phyloP scores from a whole-genome alignment of 2,329 filamentous ascomycete genomes.

The Penicillium hesseltinei region DNA sequence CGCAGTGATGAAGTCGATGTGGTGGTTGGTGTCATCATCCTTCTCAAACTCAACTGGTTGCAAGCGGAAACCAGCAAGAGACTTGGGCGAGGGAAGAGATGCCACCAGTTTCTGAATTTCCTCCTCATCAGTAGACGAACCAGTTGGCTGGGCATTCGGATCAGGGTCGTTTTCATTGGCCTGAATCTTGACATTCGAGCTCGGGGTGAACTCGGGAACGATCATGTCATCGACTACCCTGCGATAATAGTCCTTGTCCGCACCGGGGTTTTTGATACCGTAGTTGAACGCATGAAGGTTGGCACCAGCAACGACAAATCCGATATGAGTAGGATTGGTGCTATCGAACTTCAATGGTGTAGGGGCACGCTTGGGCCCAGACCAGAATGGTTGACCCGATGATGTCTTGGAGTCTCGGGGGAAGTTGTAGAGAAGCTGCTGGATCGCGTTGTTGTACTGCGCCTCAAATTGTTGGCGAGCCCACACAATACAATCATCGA shows the following conservation, averaged over 20 bases:
- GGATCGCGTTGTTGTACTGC: slow-evolving; percentile 94
- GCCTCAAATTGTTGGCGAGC: slow-evolving; percentile 90
- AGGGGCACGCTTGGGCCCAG: slow-evolving; percentile 93
- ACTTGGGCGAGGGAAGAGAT: slow-evolving; percentile 73
- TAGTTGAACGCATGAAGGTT: slow-evolving; percentile 98
- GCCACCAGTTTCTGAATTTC: slow-evolving; percentile 71
- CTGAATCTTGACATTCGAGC: slow-evolving; percentile 91
- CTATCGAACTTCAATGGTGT: slow-evolving; percentile 86
- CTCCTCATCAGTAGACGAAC: slow-evolving; percentile 66
- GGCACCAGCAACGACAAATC: slow-evolving; percentile 82
- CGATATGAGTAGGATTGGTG: slow-evolving; percentile 79
- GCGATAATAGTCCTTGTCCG: slow-evolving; percentile 68
- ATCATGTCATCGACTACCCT: slow-evolving; percentile 89
- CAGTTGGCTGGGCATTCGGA: slow-evolving; percentile 66
- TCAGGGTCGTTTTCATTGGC: slow-evolving; percentile 94
- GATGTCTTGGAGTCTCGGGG: slow-evolving; percentile 90
- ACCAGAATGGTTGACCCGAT: slow-evolving; percentile 92
- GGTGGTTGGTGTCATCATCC: slow-evolving; percentile 95
- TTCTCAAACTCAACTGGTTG: slow-evolving; percentile 96
- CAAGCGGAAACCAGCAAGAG: slow-evolving; percentile 82
- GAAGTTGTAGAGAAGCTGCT: slow-evolving; percentile 95
- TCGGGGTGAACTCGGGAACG: slow-evolving; percentile 89
- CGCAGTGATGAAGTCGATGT: slow-evolving; percentile 98
- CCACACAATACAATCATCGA: slow-evolving; percentile 97
- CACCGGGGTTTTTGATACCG: slow-evolving; percentile 80